Evolutionary conservation across 805 yeast genomes (phyloP).

Genomic region (Candida suzukii): DNA sequence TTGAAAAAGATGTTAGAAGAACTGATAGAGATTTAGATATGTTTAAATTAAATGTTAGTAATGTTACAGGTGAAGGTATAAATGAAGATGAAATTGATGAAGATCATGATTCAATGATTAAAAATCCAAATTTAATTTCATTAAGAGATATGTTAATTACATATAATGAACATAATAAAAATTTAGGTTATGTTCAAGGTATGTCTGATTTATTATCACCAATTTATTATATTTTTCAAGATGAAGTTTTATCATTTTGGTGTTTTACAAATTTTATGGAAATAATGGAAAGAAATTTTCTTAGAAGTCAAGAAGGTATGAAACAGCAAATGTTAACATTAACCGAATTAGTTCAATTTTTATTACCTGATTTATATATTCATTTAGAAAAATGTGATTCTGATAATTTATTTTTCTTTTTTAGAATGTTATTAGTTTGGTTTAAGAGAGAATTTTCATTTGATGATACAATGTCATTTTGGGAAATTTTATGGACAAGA

Average conservation of each 20-base stretch:
- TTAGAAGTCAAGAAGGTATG: slow-evolving; percentile 91
- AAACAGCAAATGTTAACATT: slow-evolving; percentile 77
- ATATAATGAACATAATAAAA: slow-evolving; percentile 74
- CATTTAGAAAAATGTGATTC: slow-evolving; percentile 87
- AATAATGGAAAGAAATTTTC: slow-evolving; percentile 88
- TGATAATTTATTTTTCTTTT: slow-evolving; percentile 85
- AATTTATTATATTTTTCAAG: slow-evolving; percentile 55
- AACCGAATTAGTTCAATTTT: slow-evolving; percentile 79
- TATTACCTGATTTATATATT: slow-evolving; percentile 77
- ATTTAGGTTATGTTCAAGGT: slow-evolving; percentile 95
- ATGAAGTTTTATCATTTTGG: slow-evolving; percentile 83
- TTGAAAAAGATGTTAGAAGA: slow-evolving; percentile 88
- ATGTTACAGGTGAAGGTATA: slow-evolving; percentile 19
- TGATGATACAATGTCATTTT: slow-evolving; percentile 67
- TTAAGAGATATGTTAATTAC: slow-evolving; percentile 78
- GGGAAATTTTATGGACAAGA: slow-evolving; percentile 94
- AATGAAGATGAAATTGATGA: slow-evolving; percentile 35
- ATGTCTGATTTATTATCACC: slow-evolving; percentile 94
- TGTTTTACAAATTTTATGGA: slow-evolving; percentile 85
- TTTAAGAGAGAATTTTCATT: slow-evolving; percentile 85
- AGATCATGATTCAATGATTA: slow-evolving; percentile 56
- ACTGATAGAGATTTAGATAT: slow-evolving; percentile 77
- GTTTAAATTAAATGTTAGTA: slow-evolving; percentile 39
- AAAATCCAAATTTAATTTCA: slow-evolving; percentile 65
- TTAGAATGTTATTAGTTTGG: slow-evolving; percentile 94